phyloP scores from a whole-genome alignment of 1,139 yeast species.

The Saccharomyces hybrid region DNA sequence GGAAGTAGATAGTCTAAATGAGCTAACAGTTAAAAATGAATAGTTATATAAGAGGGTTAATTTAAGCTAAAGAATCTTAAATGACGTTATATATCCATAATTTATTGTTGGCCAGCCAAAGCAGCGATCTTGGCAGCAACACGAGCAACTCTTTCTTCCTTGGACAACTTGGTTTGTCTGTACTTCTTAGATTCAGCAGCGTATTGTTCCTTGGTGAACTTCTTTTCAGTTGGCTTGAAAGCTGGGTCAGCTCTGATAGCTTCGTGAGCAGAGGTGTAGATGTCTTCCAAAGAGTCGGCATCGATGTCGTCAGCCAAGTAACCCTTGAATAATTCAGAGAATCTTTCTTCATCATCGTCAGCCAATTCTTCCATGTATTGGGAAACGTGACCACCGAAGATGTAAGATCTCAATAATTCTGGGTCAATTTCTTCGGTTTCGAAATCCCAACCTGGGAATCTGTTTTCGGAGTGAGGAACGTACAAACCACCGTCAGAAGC shows the following conservation, averaged over 20 bases:
- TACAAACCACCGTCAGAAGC: slow-evolving; percentile 99
- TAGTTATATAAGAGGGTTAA: slow-evolving; percentile 2
- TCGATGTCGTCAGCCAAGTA: slow-evolving; percentile 96
- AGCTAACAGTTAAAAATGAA: not conserved
- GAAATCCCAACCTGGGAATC: slow-evolving; percentile 99
- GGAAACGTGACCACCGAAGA: slow-evolving; percentile 99
- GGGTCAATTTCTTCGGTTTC: slow-evolving; percentile 98
- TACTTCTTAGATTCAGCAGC: slow-evolving; percentile 93
- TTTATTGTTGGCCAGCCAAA: slow-evolving; percentile 36
- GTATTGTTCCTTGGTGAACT: slow-evolving; percentile 95
- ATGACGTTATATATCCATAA: slow-evolving; percentile 6
- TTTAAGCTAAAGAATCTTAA: slow-evolving; percentile 2
- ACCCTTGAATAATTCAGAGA: slow-evolving; percentile 90
- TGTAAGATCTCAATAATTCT: slow-evolving; percentile 96
- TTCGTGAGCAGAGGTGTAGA: slow-evolving; percentile 91
- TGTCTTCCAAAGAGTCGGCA: slow-evolving; percentile 93
- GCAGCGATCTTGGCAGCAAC: slow-evolving; percentile 89
- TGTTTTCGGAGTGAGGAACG: slow-evolving; percentile 98
- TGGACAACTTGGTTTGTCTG: slow-evolving; percentile 83
- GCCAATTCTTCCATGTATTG: slow-evolving; percentile 99
- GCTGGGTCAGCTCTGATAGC: slow-evolving; percentile 94
- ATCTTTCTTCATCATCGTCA: slow-evolving; percentile 99
- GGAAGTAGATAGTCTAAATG: not conserved
- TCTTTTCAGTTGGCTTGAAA: slow-evolving; percentile 85
- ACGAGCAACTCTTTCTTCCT: slow-evolving; percentile 83